Base-by-base conservation (phyloP, 2,329 filamentous ascomycete genomes). In the Colletotrichum shisoi region DNA sequence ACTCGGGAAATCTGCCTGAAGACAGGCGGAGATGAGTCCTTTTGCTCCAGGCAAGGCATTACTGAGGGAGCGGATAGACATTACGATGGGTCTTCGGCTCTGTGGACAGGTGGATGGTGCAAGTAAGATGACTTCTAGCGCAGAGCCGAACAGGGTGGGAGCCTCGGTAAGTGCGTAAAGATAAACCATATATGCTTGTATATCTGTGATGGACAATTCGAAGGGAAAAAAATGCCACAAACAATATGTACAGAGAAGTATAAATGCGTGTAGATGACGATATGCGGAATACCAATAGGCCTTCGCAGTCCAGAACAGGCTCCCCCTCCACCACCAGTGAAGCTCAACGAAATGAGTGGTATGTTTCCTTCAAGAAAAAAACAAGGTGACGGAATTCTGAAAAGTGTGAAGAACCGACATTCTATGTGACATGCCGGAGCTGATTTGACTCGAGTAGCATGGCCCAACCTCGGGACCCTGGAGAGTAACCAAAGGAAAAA, bases 281-380 rank as follows among this genome's bases (percentile, higher is more conserved):
- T 61, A 34, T 53, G 46, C 48, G 49, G 39, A 52, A 59, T 40
- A 11, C 45, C 49, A 31, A 51, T 27, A 21, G 21, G 45, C 56
- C 49, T 27, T 48, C 37, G 60, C 46, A 40, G 61, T 45, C 37
- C 15, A 21, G 6, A 31, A 9, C 42, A 27, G 17, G n/a, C 31
- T 17, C 6, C 44, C 39, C 12, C n/a, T 37, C 51, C 51, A 12
- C 17, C 51, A 34, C 7, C 34, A 17, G n/a, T 9, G 4, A 54
- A 49, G 54, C 34, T 31, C 27, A 19, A 62, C 59, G 13, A 53
- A 57, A 67, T 59, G 60, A 59, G 60, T 63, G 60, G 34, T 59
- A 64, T 67, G 48, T 54, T 67, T 40, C 63, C 24, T 31, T 21
- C 15, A 24, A 46, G n/a, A 19, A 51, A 19, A 21, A 34, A 52